Conservation (phyloP, 257 asterid species). For the Gardenia jasminoides region DNA sequence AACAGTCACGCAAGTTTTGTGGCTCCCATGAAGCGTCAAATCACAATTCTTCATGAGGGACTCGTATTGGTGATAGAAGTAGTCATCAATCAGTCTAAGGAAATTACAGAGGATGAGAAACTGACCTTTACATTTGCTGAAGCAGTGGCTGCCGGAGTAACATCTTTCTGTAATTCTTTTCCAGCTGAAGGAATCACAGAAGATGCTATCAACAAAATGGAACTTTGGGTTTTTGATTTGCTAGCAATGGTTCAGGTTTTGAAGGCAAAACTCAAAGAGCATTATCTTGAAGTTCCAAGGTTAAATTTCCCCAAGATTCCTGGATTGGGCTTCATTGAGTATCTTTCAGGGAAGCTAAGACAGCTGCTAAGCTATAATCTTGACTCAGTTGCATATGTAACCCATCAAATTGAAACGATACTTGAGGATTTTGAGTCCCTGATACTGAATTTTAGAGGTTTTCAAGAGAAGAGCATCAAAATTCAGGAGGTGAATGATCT, state of each 20-base stretch:
- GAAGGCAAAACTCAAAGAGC: not conserved
- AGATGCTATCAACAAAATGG: not conserved
- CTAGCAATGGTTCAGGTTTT: not conserved
- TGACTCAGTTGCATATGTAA: not conserved
- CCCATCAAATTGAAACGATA: constrained; percentile 7
- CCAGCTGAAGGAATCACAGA: not conserved
- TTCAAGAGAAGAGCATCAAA: not conserved
- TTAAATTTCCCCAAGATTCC: not conserved
- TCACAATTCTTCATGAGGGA: not conserved
- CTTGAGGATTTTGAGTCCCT: not conserved
- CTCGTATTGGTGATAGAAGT: not conserved
- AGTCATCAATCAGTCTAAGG: not conserved
- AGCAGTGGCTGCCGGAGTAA: not conserved
- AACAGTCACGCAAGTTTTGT: constrained; percentile 1
- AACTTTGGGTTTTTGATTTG: not conserved
- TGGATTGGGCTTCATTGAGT: not conserved
- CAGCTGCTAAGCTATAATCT: not conserved
- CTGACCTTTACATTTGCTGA: not conserved
- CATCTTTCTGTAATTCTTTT: not conserved
- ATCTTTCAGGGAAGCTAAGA: not conserved
- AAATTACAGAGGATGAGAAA: not conserved
- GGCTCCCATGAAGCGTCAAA: not conserved
- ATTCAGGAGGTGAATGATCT: not conserved
- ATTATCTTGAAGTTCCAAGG: not conserved
- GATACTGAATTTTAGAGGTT: not conserved